These are phyloP conservation scores for Lycium ferocissimum DNA, from an alignment of 257 asterid genomes.

Conservation along the genomic window DNA sequence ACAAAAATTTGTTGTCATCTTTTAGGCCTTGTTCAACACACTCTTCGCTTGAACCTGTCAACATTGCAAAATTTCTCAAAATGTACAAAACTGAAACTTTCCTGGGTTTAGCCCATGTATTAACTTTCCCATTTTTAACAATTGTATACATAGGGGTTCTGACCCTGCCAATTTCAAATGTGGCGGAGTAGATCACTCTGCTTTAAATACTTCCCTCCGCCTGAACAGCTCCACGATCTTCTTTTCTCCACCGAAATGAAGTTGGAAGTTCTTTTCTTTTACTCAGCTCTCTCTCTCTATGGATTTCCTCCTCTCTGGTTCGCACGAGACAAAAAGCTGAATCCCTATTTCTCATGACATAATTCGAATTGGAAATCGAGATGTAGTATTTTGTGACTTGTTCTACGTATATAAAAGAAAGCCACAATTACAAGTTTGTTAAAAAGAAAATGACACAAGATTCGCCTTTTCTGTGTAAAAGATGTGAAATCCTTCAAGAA, in stretches of 20 bases:
- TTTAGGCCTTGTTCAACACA: too few relatives aligned
- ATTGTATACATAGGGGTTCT: too few relatives aligned
- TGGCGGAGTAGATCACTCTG: neutral
- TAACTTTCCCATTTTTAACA: too few relatives aligned
- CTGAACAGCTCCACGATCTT: neutral
- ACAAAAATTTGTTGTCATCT: too few relatives aligned
- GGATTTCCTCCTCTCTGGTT: neutral
- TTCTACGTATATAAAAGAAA: neutral
- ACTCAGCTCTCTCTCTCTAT: neutral
- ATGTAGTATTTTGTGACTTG: neutral
- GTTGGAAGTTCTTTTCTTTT: neutral
- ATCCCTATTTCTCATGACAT: neutral
- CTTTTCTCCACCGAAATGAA: neutral
- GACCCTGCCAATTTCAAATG: constrained; percentile 24
- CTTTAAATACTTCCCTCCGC: neutral
- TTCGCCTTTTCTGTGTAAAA: too few relatives aligned
- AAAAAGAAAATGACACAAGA: too few relatives aligned
- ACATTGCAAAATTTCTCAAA: too few relatives aligned
- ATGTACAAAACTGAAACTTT: too few relatives aligned
- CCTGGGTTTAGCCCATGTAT: too few relatives aligned
- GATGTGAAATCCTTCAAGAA: too few relatives aligned
- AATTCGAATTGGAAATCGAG: neutral
- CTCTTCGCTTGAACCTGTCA: too few relatives aligned
- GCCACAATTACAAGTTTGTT: neutral
- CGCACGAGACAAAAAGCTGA: neutral